Percentiles rank a stretch among this genome's conserved stretches.
Conservation (phyloP, 1,139 yeast species). For the Magnusiomyces fungicola region DNA sequence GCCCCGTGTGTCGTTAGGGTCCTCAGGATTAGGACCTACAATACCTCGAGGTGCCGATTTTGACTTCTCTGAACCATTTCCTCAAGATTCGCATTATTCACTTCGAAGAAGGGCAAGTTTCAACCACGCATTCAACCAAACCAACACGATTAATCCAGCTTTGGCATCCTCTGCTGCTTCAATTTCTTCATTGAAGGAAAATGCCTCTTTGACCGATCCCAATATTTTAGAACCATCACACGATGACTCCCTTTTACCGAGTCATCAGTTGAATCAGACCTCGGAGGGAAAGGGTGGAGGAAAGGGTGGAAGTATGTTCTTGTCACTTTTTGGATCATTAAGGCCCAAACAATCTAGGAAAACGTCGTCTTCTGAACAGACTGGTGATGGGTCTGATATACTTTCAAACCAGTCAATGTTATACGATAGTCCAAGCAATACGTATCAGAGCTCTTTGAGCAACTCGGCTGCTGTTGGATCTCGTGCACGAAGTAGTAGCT, state of each 20-base stretch:
- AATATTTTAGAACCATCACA: constrained; percentile 3
- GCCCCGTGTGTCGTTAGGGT: constrained; percentile 8
- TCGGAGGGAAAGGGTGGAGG: background rate
- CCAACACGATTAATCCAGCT: background rate
- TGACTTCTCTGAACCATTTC: too few relatives aligned
- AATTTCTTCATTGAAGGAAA: background rate
- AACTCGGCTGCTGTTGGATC: constrained; percentile 6
- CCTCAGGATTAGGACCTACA: constrained; percentile 5
- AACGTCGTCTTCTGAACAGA: background rate
- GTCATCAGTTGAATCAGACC: too few relatives aligned
- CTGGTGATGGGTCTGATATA: constrained; percentile 7
- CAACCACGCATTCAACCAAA: constrained; percentile 1
- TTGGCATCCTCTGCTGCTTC: background rate
- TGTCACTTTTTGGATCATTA: constrained; percentile 13
- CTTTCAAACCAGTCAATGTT: constrained; percentile 5
- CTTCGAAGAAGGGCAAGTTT: too few relatives aligned
- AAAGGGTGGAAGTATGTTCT: constrained; percentile 15
- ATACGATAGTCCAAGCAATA: background rate
- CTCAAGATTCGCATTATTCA: too few relatives aligned
- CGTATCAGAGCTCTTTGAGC: constrained; percentile 6
- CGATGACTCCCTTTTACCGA: background rate
- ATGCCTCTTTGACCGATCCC: background rate
- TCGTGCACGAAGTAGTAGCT: constrained; percentile 13
- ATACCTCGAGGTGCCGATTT: too few relatives aligned
- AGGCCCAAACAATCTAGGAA: constrained; percentile 8